A percentile compares a stretch with the other conserved stretches of the same genome.
These are phyloP conservation scores for Colletotrichum salicis DNA, from an alignment of 2,329 filamentous ascomycete genomes.

Conservation along the genomic window DNA sequence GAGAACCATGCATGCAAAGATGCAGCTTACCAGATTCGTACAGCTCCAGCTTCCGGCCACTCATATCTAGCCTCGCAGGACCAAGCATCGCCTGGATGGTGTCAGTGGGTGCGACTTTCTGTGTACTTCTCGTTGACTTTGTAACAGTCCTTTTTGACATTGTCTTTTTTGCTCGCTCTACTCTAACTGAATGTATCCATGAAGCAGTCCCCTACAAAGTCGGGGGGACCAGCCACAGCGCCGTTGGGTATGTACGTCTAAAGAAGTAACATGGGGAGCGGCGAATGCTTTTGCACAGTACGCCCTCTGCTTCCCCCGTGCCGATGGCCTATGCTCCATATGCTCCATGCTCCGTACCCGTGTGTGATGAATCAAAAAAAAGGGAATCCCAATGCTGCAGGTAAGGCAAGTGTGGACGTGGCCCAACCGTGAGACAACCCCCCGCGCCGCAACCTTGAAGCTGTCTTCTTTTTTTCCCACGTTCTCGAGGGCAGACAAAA, in stretches of 20 bases:
- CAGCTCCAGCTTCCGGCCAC: neutral
- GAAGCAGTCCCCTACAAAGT: neutral
- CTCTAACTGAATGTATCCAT: neutral
- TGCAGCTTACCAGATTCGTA: conserved; percentile 17
- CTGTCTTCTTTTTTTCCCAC: neutral
- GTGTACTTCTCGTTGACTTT: neutral
- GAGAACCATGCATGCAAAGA: conserved; percentile 9
- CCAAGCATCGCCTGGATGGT: neutral
- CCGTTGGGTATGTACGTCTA: neutral
- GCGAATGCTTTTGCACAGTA: neutral
- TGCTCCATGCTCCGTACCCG: conserved; percentile 17
- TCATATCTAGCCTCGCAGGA: neutral
- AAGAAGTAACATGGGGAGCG: neutral
- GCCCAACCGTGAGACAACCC: neutral
- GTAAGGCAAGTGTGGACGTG: neutral
- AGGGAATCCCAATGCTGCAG: neutral
- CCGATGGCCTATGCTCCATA: neutral
- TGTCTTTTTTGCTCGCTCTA: neutral
- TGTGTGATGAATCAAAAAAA: neutral
- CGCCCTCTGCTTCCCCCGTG: neutral
- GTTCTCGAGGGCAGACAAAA: neutral
- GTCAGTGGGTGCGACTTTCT: neutral
- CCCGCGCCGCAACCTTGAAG: neutral
- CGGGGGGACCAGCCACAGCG: neutral
- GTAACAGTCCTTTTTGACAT: neutral